Conservation (phyloP, 208 protist species). For the Leishmania lainsoni region DNA sequence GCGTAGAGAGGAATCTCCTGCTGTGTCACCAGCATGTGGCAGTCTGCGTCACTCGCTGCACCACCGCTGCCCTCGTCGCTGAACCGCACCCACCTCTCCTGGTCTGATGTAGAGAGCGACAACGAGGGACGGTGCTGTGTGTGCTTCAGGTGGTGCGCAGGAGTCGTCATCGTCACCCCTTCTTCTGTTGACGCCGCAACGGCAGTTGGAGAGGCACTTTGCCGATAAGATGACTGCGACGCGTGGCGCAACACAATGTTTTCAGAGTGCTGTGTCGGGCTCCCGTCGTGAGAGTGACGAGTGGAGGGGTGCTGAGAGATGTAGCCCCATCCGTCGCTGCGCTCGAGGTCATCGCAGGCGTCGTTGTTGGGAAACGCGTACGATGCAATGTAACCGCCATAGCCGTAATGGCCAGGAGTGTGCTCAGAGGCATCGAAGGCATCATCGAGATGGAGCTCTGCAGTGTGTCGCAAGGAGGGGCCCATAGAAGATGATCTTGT, state of each 20-base stretch:
- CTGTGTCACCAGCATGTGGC: constrained; percentile 66
- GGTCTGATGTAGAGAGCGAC: constrained; percentile 18
- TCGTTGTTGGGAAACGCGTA: not conserved
- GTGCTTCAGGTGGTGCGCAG: not conserved
- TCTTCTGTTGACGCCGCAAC: not conserved
- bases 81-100: constrained; percentile 23
- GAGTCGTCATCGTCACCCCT: not conserved
- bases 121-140: constrained; percentile 8
- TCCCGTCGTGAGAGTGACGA: not conserved
- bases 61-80: constrained; percentile 15
- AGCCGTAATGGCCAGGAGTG: not conserved
- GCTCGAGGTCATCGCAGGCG: not conserved
- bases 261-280: too few species aligned
- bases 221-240: not conserved
- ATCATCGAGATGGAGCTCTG: not conserved
- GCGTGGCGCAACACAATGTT: not conserved
- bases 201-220: not conserved
- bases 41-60: not conserved
- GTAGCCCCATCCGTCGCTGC: not conserved
- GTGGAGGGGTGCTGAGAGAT: not conserved
- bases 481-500: not conserved
- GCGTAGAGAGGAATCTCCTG: constrained; percentile 54
- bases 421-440: not conserved
- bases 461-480: not conserved
- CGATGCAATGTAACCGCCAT: constrained; percentile 12